Evolutionary conservation across 768 basidiomycete genomes (phyloP).

Genomic region (Lactarius trivialis): DNA sequence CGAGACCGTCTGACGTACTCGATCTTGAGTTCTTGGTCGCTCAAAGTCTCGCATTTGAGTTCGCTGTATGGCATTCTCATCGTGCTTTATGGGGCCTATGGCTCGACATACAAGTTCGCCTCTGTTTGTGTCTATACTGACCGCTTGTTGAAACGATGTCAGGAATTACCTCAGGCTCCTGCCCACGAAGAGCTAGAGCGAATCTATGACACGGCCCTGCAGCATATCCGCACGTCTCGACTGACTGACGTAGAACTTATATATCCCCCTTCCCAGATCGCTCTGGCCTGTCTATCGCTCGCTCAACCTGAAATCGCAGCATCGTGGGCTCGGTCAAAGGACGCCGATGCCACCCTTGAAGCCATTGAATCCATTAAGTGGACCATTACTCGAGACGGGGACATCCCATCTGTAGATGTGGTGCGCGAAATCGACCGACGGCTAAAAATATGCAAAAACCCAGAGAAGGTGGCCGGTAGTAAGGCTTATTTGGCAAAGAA

Average conservation of each 20-base stretch:
- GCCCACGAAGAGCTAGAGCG: slow-evolving; percentile 41
- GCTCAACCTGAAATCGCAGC: slow-evolving; percentile 52
- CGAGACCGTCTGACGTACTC: slow-evolving; percentile 75
- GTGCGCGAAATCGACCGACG: slow-evolving; percentile 88
- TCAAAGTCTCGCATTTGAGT: slow-evolving; percentile 91
- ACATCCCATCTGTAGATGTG: slow-evolving; percentile 67
- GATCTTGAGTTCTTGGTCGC: slow-evolving; percentile 94
- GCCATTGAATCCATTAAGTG: slow-evolving; percentile 48
- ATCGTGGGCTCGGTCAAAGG: slow-evolving; percentile 52
- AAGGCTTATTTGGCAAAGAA: slow-evolving; percentile 69
- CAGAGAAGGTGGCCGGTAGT: slow-evolving; percentile 91
- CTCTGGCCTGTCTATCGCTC: slow-evolving; percentile 69
- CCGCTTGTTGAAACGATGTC: slow-evolving; percentile 3
- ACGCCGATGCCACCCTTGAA: slow-evolving; percentile 30
- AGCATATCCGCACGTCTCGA: slow-evolving; percentile 68
- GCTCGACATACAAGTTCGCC: slow-evolving; percentile 76
- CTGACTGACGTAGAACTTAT: slow-evolving; percentile 88
- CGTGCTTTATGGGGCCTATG: slow-evolving; percentile 83
- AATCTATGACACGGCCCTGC: slow-evolving; percentile 60
- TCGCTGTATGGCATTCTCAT: slow-evolving; percentile 88
- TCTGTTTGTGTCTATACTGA: slow-evolving; percentile 16
- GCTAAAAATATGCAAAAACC: slow-evolving; percentile 86
- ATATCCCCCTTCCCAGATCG: slow-evolving; percentile 91
- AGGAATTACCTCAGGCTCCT: slow-evolving; percentile 56
- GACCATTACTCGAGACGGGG: slow-evolving; percentile 48